Conservation (phyloP, 768 basidiomycete genomes). For the Harrya chromipes region DNA sequence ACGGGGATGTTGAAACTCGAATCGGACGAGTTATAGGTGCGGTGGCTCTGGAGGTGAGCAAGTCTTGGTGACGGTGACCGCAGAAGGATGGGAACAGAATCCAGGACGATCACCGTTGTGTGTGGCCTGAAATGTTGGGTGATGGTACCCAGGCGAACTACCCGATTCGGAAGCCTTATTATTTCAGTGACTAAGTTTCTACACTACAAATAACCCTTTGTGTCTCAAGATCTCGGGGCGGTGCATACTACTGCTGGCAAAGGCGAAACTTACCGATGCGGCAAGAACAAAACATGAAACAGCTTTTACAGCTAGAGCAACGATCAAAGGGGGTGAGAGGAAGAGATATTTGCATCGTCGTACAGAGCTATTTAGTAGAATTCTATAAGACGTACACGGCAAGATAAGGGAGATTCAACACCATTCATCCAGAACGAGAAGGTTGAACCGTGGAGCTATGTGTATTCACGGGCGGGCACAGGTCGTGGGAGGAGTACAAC, state of each 20-base stretch:
- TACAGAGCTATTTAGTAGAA: constrained; percentile 7
- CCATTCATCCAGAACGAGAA: neutral
- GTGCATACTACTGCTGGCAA: neutral
- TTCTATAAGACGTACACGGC: constrained; percentile 4
- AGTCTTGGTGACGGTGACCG: constrained; percentile 10
- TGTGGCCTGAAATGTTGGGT: constrained; percentile 17
- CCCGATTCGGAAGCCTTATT: constrained; percentile 26
- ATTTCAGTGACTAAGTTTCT: no score
- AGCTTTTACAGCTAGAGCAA: no score
- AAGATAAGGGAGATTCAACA: neutral
- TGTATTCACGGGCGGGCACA: constrained; percentile 15
- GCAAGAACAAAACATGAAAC: no score
- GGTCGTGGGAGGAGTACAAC: constrained; percentile 6
- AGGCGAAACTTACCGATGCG: neutral
- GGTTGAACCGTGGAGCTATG: constrained; percentile 2
- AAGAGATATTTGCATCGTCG: constrained; percentile 7
- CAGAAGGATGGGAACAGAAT: constrained; percentile 18
- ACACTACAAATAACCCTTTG: no score
- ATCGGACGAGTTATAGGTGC: constrained; percentile 1
- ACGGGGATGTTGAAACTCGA: constrained; percentile 1
- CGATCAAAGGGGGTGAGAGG: neutral
- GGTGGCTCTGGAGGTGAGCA: constrained; percentile 2
- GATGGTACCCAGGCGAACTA: constrained; percentile 16
- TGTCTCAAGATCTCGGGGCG: no score
- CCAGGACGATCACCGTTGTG: constrained; percentile 29